These are phyloP conservation scores for Yueomyces sp. DNA, from an alignment of 805 yeast genomes.

Conservation along the genomic window DNA sequence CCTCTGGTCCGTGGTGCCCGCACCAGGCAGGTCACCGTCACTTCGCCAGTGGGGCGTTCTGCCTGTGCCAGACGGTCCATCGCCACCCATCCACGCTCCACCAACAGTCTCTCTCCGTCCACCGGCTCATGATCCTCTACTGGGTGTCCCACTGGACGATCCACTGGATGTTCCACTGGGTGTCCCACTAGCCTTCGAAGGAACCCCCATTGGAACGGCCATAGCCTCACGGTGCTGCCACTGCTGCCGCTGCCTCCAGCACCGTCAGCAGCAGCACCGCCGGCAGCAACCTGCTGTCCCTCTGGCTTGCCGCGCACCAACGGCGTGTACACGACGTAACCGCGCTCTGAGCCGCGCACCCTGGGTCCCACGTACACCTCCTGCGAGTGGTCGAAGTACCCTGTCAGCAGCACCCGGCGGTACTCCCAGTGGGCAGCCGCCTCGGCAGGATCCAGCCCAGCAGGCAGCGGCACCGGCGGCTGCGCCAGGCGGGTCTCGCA, in stretches of 20 bases:
- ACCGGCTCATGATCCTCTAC: no score
- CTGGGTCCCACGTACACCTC: constrained; percentile 93
- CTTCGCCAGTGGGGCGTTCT: constrained; percentile 39
- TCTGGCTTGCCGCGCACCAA: constrained; percentile 43
- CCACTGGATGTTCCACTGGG: no score
- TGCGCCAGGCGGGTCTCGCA: constrained; percentile 73
- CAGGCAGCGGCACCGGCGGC: constrained; percentile 63
- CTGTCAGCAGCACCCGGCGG: constrained; percentile 63
- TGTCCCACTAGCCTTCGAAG: no score
- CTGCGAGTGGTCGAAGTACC: constrained; percentile 68
- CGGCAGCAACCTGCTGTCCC: no score
- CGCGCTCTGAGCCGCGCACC: constrained; percentile 53
- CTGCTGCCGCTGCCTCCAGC: no score
- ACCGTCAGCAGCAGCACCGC: no score
- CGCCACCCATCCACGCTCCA: constrained; percentile 87
- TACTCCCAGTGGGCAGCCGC: constrained; percentile 67
- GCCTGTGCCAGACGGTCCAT: constrained; percentile 70
- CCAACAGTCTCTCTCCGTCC: constrained; percentile 46
- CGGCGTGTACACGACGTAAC: constrained; percentile 74
- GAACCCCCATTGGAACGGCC: no score
- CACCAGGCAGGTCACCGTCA: constrained; percentile 49
- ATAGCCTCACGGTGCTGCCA: no score
- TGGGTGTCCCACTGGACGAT: no score
- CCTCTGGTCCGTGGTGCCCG: constrained; percentile 55
- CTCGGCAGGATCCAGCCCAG: constrained; percentile 39